phyloP scores from a whole-genome alignment of 495 filamentous ascomycete genomes.

The Saxispiralis lemnorum region DNA sequence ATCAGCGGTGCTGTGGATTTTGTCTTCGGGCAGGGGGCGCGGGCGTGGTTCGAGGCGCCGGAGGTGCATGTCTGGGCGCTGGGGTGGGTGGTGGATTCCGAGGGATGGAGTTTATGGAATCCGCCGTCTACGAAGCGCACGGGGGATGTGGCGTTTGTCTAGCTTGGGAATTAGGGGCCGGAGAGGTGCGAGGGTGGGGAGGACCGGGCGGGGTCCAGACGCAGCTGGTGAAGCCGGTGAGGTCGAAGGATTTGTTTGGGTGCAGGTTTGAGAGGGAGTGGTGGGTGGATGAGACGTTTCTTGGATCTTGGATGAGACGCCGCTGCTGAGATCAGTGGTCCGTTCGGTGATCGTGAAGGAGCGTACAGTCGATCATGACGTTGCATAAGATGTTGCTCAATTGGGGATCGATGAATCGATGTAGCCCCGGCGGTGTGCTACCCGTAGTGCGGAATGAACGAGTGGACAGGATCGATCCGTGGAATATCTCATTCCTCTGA shows the following conservation, averaged over 20 bases:
- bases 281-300: constrained; percentile 28
- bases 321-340: no score
- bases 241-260: constrained; percentile 34
- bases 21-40: constrained; percentile 44
- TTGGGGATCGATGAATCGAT: no score
- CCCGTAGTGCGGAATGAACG: no score
- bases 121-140: constrained; percentile 17
- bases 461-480: no score
- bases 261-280: constrained; percentile 30
- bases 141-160: constrained; percentile 35
- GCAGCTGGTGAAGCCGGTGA: constrained; percentile 28
- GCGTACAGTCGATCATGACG: no score
- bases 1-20: constrained; percentile 49
- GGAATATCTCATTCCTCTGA: no score
- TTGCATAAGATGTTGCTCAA: no score
- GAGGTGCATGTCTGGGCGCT: constrained; percentile 36
- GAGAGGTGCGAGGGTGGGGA: constrained; percentile 32
- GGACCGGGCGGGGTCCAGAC: constrained; percentile 38
- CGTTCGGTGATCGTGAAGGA: no score
- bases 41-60: constrained; percentile 42
- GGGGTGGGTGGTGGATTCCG: constrained; percentile 37
- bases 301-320: constrained; percentile 1
- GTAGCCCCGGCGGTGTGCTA: no score
- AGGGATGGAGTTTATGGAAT: constrained; percentile 46
- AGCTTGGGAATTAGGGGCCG: constrained; percentile 42